phyloP scores from a whole-genome alignment of 768 basidiomycete genomes.

The Hebeloma cylindrosporum region DNA sequence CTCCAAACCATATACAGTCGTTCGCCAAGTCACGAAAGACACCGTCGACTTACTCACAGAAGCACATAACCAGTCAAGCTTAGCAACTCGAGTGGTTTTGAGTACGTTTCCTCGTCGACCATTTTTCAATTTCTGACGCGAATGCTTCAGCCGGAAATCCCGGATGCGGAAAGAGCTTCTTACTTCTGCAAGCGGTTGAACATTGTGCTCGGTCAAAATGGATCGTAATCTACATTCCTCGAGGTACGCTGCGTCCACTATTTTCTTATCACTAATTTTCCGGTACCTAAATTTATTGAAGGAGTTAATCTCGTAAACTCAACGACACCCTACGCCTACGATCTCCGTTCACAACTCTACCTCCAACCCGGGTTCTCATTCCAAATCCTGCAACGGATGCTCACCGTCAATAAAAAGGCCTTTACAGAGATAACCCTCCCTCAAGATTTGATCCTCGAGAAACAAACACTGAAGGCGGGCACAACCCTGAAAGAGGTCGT shows the following conservation, averaged over 20 bases:
- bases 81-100: conserved; percentile 55
- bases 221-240: conserved; percentile 85
- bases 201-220: conserved; percentile 65
- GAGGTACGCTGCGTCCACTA: conserved; percentile 46
- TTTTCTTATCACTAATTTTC: neutral
- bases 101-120: conserved; percentile 45
- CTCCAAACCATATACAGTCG: conserved; percentile 67
- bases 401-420: conserved; percentile 53
- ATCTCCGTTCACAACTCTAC: conserved; percentile 75
- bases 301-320: conserved; percentile 64
- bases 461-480: conserved; percentile 47
- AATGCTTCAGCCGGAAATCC: conserved; percentile 57
- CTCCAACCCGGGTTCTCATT: conserved; percentile 66
- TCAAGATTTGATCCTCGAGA: conserved; percentile 46
- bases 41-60: conserved; percentile 51
- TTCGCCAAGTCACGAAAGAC: conserved; percentile 66
- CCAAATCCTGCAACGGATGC: conserved; percentile 61
- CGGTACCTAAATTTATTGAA: conserved; percentile 7
- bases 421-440: conserved; percentile 43
- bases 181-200: conserved; percentile 75
- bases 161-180: conserved; percentile 81
- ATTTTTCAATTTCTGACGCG: conserved; percentile 3
- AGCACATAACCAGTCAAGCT: conserved; percentile 50
- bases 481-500: conserved; percentile 56
- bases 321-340: conserved; percentile 69